Base-by-base conservation (phyloP, 495 filamentous ascomycete species). In the Talaromyces trachyspermus region DNA sequence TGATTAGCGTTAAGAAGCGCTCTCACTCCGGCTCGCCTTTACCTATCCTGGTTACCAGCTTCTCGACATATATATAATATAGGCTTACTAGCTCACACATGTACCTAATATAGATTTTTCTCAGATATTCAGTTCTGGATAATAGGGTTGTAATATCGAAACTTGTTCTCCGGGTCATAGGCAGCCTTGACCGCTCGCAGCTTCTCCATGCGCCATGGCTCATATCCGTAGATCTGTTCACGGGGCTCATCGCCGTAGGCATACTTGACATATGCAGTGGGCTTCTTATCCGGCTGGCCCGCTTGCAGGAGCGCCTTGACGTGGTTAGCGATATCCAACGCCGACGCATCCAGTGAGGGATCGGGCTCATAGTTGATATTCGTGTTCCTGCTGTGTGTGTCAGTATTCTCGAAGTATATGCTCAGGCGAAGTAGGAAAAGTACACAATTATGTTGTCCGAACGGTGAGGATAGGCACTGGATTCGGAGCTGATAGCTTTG, bases 181-280 rank as follows among this genome's bases (percentile, higher is more conserved):
- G 29, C 29, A 85, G 51, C 76, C 80, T 8, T 84, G 75, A 77
- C 81, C 83, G 29, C 10, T 9, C 29, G 29, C 51, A 75, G 51
- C 43, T 54, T 62, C 39, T 58, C 55, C 35, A 67, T 42, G 17
- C 72, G 54, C 72, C 68, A 73, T 11, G 51, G 23, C 17, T 75
- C 73, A 58, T 66, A 72, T 17, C 74, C 73, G 55, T 77, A 78
- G 43, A 70, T 44, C 0, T 54, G 50, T 44, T 68, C 52, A 3
- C 58, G 43, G 1, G 44, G 45, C 57, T 79, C 74, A 15, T 68
- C 50, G 2, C 65, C 69, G 10, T 52, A 39, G 2, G 71, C 72
- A 54, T 78, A 77, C 46, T 78, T 77, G n/a, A 73, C 61, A 52
- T 78, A 77, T 0, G 58, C 56, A 27, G 54, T 32, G 10, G 29